phyloP scores from a whole-genome alignment of 768 basidiomycete genomes.

The Mycena galericulata region DNA sequence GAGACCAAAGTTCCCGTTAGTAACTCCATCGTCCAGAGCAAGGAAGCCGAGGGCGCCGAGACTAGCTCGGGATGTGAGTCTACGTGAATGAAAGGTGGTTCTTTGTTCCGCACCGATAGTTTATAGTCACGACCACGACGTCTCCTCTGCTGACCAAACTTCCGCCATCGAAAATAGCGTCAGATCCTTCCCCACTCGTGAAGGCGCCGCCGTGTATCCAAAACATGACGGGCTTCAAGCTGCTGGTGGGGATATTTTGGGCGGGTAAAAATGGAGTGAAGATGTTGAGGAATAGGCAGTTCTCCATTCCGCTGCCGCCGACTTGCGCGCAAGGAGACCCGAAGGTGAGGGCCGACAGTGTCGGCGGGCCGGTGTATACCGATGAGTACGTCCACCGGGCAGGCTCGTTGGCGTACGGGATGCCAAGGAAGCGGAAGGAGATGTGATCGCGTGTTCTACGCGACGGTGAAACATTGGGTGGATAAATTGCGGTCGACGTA shows the following conservation, averaged over 20 bases:
- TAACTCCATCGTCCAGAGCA: constrained; percentile 53
- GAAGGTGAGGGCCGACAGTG: no score
- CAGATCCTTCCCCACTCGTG: constrained; percentile 52
- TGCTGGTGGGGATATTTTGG: constrained; percentile 27
- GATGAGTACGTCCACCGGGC: constrained; percentile 57
- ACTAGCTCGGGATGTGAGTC: constrained; percentile 20
- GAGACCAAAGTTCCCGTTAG: constrained; percentile 61
- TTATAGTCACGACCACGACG: constrained; percentile 54
- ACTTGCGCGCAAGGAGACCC: constrained; percentile 48
- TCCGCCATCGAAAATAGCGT: constrained; percentile 57
- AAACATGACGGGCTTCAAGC: constrained; percentile 56
- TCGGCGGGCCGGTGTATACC: no score
- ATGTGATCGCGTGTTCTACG: constrained; percentile 53
- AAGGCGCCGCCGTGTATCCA: constrained; percentile 64
- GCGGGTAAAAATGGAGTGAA: constrained; percentile 54
- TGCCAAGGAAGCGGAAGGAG: constrained; percentile 64
- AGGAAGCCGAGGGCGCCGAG: constrained; percentile 58
- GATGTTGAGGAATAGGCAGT: constrained; percentile 62
- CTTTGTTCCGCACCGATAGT: constrained; percentile 47
- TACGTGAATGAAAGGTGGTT: not conserved
- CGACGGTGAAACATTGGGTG: no score
- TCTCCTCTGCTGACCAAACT: constrained; percentile 58
- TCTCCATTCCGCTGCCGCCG: constrained; percentile 45
- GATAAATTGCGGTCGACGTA: not conserved
- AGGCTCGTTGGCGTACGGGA: constrained; percentile 60